These are phyloP conservation scores for Ophiostoma quercus DNA, from an alignment of 2,329 filamentous ascomycete species.

Conservation along the genomic window DNA sequence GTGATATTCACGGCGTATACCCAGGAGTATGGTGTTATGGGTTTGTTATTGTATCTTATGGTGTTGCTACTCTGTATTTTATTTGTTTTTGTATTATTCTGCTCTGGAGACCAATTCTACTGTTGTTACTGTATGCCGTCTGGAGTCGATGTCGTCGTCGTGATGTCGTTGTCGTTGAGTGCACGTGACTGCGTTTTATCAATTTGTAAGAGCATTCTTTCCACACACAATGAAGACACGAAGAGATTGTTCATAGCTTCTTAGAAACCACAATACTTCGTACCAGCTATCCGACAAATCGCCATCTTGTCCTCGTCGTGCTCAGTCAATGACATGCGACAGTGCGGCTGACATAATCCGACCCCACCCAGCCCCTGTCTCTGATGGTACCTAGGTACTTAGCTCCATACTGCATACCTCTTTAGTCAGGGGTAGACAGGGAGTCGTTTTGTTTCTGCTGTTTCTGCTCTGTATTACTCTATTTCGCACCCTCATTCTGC, in stretches of 20 bases:
- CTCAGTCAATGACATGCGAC: too few relatives aligned
- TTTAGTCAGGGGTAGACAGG: constrained; percentile 16
- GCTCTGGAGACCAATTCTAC: too few relatives aligned
- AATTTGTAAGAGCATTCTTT: neutral
- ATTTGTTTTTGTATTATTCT: neutral
- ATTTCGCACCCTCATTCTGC: neutral
- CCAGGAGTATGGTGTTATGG: constrained; percentile 9
- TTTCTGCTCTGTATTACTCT: too few relatives aligned
- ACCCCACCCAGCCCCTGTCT: constrained; percentile 8
- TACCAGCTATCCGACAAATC: too few relatives aligned
- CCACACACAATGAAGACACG: neutral
- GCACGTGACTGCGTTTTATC: neutral
- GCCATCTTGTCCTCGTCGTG: neutral
- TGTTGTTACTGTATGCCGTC: neutral
- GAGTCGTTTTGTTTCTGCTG: neutral
- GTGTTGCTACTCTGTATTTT: neutral
- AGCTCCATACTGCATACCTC: constrained; percentile 1
- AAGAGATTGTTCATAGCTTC: too few relatives aligned
- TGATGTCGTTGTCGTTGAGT: neutral
- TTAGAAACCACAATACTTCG: too few relatives aligned
- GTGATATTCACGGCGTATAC: constrained; percentile 7
- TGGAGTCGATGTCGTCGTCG: neutral
- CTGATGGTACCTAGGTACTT: constrained; percentile 6
- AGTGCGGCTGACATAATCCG: neutral
- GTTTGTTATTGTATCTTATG: neutral